Conservation (phyloP, 495 filamentous ascomycete genomes). For the Filosporella fistucella region DNA sequence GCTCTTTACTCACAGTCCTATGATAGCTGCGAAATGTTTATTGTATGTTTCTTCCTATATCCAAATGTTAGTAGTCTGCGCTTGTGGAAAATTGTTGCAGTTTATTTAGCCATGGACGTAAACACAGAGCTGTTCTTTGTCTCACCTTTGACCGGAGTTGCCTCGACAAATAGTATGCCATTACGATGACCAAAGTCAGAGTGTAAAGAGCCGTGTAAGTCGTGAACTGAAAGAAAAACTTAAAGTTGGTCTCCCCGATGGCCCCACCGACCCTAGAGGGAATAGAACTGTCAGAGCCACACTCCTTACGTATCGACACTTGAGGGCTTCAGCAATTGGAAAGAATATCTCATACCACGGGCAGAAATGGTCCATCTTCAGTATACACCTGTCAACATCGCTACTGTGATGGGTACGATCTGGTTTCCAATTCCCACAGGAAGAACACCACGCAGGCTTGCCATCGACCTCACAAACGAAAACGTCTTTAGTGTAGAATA, state of each 20-base stretch:
- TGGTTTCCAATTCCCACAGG: slow-evolving; percentile 77
- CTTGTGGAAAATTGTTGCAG: neutral
- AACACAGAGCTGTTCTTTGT: neutral
- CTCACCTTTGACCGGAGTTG: slow-evolving; percentile 9
- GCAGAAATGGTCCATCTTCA: slow-evolving; percentile 92
- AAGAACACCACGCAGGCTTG: slow-evolving; percentile 72
- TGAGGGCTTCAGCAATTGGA: no score
- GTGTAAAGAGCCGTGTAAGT: slow-evolving; percentile 68
- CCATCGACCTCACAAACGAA: slow-evolving; percentile 81
- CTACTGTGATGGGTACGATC: slow-evolving; percentile 84
- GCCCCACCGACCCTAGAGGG: slow-evolving; percentile 87
- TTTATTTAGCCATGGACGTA: neutral
- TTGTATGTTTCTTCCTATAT: slow-evolving; percentile 15
- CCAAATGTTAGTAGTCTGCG: neutral
- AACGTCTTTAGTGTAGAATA: slow-evolving; percentile 72
- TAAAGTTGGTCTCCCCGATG: slow-evolving; percentile 75
- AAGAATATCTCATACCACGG: slow-evolving; percentile 69
- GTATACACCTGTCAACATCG: slow-evolving; percentile 73
- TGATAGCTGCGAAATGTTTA: slow-evolving; percentile 44
- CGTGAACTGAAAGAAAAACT: slow-evolving; percentile 86
- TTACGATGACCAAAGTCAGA: slow-evolving; percentile 53
- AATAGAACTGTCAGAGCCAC: no score
- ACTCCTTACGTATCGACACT: no score
- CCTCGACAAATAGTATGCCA: slow-evolving; percentile 46
- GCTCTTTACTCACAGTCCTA: slow-evolving; percentile 45